Evolutionary conservation across 148 eudicot genomes (phyloP).

Genomic region (Chenopodium berlandieri): DNA sequence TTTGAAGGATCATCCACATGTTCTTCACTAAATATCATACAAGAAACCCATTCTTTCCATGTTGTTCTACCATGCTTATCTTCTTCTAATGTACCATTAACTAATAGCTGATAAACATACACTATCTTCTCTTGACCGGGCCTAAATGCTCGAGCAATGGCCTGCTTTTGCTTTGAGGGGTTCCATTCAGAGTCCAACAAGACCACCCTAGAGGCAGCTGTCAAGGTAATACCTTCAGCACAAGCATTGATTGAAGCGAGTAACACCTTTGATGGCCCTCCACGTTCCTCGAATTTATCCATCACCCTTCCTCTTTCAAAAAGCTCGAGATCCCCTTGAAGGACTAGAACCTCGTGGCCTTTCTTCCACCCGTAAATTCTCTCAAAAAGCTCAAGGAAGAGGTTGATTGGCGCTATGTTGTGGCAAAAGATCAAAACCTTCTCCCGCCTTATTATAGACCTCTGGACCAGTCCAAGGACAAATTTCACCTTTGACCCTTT

Average conservation of each 20-base stretch:
- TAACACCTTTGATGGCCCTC: slow-evolving; percentile 79
- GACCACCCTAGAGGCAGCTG: slow-evolving; percentile 97
- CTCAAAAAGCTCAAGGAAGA: slow-evolving; percentile 64
- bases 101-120: slow-evolving; percentile 86
- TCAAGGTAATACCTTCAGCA: slow-evolving; percentile 87
- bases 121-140: slow-evolving; percentile 93
- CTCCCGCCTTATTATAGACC: slow-evolving; percentile 68
- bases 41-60: slow-evolving; percentile 97
- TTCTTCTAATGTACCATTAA: slow-evolving; percentile 78
- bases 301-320: slow-evolving; percentile 86
- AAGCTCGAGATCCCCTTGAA: slow-evolving; percentile 87
- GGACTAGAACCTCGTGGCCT: slow-evolving; percentile 86
- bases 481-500: slow-evolving; percentile 87
- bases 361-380: slow-evolving; percentile 70
- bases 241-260: slow-evolving; percentile 91
- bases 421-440: slow-evolving; percentile 91
- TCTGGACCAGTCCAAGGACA: slow-evolving; percentile 74
- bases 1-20: slow-evolving; percentile 86
- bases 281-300: slow-evolving; percentile 91
- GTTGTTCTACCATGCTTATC: slow-evolving; percentile 82
- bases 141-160: slow-evolving; percentile 90
- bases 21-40: slow-evolving; percentile 96
- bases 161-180: slow-evolving; percentile 95
- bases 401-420: slow-evolving; percentile 89
- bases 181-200: slow-evolving; percentile 95